Evolutionary conservation across 2,329 filamentous ascomycete genomes (phyloP).

Genomic region (Paecilomyces dactylethromorphus): DNA sequence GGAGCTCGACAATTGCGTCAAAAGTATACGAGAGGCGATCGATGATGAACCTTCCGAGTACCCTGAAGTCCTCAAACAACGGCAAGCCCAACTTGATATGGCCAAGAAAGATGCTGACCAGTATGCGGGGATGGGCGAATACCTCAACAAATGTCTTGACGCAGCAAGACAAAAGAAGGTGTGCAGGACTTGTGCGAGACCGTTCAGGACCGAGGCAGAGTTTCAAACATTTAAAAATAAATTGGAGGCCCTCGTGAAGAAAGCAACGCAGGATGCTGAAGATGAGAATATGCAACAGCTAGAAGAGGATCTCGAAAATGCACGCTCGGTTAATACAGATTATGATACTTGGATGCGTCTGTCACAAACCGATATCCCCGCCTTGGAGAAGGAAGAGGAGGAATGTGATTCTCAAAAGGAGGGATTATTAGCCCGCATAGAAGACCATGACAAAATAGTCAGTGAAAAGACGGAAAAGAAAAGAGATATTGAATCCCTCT

Average conservation of each 20-base stretch:
- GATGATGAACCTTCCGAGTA: conserved; percentile 48
- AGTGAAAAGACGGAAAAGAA: conserved; percentile 57
- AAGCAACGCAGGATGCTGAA: conserved; percentile 49
- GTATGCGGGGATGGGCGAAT: conserved; percentile 61
- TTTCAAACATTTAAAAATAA: conserved; percentile 58
- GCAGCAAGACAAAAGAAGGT: conserved; percentile 61
- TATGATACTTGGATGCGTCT: conserved; percentile 72
- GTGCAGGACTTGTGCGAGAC: conserved; percentile 69
- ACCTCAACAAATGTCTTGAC: conserved; percentile 63
- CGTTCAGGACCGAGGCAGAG: conserved; percentile 57
- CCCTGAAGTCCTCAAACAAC: conserved; percentile 45
- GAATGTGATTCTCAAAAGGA: conserved; percentile 58
- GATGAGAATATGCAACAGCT: conserved; percentile 57
- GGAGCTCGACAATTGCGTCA: conserved; percentile 57
- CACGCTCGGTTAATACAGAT: conserved; percentile 57
- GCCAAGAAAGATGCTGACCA: conserved; percentile 60
- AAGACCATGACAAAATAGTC: conserved; percentile 62
- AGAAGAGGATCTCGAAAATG: conserved; percentile 55
- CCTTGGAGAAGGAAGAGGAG: conserved; percentile 57
- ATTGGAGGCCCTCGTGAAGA: conserved; percentile 52
- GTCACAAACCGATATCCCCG: conserved; percentile 61
- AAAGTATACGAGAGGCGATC: conserved; percentile 54
- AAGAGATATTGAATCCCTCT: conserved; percentile 67
- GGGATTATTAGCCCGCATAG: conserved; percentile 53
- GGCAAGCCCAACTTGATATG: conserved; percentile 46